Evolutionary conservation across 2,329 filamentous ascomycete genomes (phyloP), one percentile per base, ranked within the genome.

Genomic region (Xylaria arbuscula): DNA sequence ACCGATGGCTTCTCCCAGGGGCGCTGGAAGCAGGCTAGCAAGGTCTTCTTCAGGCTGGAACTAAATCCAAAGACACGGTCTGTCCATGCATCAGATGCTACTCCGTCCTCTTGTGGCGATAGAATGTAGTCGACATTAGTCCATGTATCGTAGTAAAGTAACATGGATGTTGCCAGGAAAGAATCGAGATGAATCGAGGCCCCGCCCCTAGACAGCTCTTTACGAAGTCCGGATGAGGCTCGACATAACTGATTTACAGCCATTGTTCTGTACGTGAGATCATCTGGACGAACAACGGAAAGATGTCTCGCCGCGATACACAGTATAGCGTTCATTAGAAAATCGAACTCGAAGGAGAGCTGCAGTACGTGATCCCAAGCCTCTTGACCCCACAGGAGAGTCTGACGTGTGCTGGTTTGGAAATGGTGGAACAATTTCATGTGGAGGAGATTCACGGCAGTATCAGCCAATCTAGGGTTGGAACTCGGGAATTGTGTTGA

Each of bases 401-500:
- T 75, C 11, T 70, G 42, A 22, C 66, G 57, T 0, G 73, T 75
- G n/a, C 55, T 59, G 24, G 47, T 59, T 24, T 73, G 70, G 59
- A 74, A 76, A 64, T 75, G 73, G 68, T 75, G 72, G 19, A 74
- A 66, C 5, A 76, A 60, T 56, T 70, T 71, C 58, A 75, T 58
- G 24, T 73, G 69, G 13, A 68, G 54, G 8, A 71, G 59, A 40
- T 72, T 71, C n/a, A 71, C 62, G 9, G 32, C 53, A 40, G 32
- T 51, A 36, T 68, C 64, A 10, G 54, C 45, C 22, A 59, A 32
- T 17, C 22, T 47, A 50, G n/a, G 51, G 22, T n/a, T 45, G 38
- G 28, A 15, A 28, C 28, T 32, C 7, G 34, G 28, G 24, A 50
- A 5, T 36, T 45, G 45, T 32, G 55, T 61, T 28, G 38, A 50